A percentile compares a stretch with the other conserved stretches of the same genome.
phyloP scores from a whole-genome alignment of 2,329 filamentous ascomycete species.

The Albifimbria verrucaria region DNA sequence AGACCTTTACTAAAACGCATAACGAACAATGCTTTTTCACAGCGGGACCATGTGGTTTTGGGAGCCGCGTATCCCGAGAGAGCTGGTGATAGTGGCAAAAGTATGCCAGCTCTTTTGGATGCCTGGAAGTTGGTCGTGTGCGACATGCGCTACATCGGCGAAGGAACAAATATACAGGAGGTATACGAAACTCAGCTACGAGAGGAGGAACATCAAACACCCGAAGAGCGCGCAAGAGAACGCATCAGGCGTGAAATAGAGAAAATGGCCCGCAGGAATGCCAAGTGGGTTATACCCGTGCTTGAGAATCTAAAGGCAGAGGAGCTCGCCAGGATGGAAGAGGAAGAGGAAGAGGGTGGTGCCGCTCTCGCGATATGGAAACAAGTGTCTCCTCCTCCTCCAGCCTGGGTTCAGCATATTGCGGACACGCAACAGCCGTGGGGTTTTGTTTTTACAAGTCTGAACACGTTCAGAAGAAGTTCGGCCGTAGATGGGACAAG shows the following conservation, averaged over 20 bases:
- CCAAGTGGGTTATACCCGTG: conserved; percentile 13
- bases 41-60: background rate
- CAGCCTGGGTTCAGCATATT: conserved; percentile 11
- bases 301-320: conserved; percentile 5
- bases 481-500: conserved; percentile 7
- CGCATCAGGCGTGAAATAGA: conserved; percentile 1
- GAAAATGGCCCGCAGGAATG: conserved; percentile 11
- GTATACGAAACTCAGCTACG: conserved; percentile 8
- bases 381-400: conserved; percentile 12
- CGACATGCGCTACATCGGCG: conserved; percentile 9
- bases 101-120: conserved; percentile 1
- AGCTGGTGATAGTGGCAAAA: background rate
- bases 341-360: background rate
- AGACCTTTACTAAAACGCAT: conserved; percentile 1
- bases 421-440: conserved; percentile 6
- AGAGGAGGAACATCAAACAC: conserved; percentile 12
- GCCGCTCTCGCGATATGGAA: conserved; percentile 6
- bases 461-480: conserved; percentile 5
- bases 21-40: background rate
- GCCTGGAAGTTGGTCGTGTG: conserved; percentile 13
- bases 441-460: conserved; percentile 13
- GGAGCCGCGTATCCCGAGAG: background rate
- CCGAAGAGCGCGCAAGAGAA: conserved; percentile 8
- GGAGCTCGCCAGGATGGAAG: background rate
- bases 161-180: background rate